Percentiles rank a stretch among this genome's conserved stretches.
Conservation (phyloP, 306 rosid genomes). For the Gillenia trifoliata region DNA sequence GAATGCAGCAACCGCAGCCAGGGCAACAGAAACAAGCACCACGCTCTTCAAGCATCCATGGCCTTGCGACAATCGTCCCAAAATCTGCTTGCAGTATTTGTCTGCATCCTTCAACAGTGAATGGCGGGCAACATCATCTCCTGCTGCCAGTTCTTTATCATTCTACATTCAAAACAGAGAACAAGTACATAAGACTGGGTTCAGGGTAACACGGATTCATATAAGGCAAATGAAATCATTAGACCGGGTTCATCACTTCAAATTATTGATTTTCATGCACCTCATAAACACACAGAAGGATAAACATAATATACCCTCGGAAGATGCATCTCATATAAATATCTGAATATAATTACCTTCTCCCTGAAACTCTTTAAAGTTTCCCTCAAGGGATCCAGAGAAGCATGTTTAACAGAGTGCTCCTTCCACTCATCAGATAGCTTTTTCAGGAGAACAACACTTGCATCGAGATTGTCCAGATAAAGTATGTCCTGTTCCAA, state of each 20-base stretch:
- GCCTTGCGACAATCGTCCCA: constrained; percentile 49
- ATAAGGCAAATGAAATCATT: background rate
- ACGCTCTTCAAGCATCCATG: constrained; percentile 48
- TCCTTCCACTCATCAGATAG: constrained; percentile 67
- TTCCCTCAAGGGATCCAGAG: constrained; percentile 63
- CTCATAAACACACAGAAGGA: background rate
- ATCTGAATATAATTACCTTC: constrained; percentile 41
- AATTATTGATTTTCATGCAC: background rate
- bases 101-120: constrained; percentile 64
- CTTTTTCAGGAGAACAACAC: constrained; percentile 56
- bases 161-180: constrained; percentile 34
- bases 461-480: constrained; percentile 56
- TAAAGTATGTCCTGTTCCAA: constrained; percentile 56
- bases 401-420: constrained; percentile 44
- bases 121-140: constrained; percentile 31
- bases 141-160: constrained; percentile 48
- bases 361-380: constrained; percentile 51
- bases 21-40: constrained; percentile 44
- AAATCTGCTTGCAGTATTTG: constrained; percentile 47
- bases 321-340: background rate
- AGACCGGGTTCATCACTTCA: background rate
- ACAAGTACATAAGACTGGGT: background rate
- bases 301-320: background rate
- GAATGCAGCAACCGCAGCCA: constrained; percentile 52
- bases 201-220: background rate